Evolutionary conservation across 78 protist genomes (phyloP).

Genomic region (Mantamonas sphyraenae): DNA sequence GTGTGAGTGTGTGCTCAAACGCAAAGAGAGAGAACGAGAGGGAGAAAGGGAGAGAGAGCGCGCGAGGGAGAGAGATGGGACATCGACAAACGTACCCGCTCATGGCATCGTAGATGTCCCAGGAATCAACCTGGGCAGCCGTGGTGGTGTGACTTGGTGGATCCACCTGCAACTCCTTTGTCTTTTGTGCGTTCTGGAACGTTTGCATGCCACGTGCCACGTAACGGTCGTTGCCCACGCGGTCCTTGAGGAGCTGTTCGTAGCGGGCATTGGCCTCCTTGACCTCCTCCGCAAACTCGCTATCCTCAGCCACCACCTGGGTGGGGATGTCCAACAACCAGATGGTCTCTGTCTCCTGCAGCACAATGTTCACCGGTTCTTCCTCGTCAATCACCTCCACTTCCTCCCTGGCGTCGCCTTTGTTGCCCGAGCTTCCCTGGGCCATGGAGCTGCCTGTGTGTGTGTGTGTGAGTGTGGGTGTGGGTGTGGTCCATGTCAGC

Average conservation of each 20-base stretch:
- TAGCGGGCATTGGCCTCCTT: not conserved
- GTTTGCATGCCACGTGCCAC: slow-evolving; percentile 28
- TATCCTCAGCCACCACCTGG: slow-evolving; percentile 3
- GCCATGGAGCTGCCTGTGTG: too few relatives aligned
- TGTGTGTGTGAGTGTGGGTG: too few relatives aligned
- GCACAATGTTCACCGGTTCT: not conserved
- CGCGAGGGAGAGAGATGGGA: too few relatives aligned
- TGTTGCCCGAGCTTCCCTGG: too few relatives aligned
- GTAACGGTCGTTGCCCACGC: slow-evolving; percentile 6
- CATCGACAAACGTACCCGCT: too few relatives aligned
- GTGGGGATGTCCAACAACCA: not conserved
- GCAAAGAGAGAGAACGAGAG: not conserved
- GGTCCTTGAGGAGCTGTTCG: not conserved
- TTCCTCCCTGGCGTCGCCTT: too few relatives aligned
- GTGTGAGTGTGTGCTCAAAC: slow-evolving; percentile 5
- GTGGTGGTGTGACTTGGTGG: not conserved
- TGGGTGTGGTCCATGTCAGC: too few relatives aligned
- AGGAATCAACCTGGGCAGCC: not conserved
- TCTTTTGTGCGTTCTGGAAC: not conserved
- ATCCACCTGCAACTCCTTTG: slow-evolving; percentile 12
- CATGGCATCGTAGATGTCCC: slow-evolving; percentile 11
- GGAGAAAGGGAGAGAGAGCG: too few relatives aligned
- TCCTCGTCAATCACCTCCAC: too few relatives aligned
- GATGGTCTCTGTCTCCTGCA: slow-evolving; percentile 10
- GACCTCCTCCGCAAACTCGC: not conserved